Conservation (phyloP, 495 filamentous ascomycete species). For the Aspergillus haitiensis region DNA sequence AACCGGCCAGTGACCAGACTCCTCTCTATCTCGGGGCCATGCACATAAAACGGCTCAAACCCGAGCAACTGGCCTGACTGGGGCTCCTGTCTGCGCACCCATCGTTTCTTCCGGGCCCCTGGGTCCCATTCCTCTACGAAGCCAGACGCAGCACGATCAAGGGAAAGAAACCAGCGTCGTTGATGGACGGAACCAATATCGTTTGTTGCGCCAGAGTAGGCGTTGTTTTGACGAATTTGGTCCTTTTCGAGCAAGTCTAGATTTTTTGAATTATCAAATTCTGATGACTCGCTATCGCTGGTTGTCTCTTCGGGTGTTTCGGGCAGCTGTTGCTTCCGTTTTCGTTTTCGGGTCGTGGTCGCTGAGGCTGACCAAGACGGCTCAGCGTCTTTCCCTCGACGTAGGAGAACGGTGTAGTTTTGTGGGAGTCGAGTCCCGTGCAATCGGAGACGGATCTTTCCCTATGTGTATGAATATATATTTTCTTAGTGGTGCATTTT, state of each 20-base stretch:
- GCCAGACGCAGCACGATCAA: conserved; percentile 56
- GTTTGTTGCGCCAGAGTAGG: conserved; percentile 63
- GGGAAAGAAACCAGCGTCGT: conserved; percentile 59
- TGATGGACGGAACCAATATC: conserved; percentile 64
- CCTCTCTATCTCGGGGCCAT: conserved; percentile 55
- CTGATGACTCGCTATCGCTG: neutral
- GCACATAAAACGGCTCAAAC: conserved; percentile 60
- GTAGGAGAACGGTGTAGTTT: conserved; percentile 58
- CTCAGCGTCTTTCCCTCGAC: conserved; percentile 46
- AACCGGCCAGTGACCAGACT: conserved; percentile 63
- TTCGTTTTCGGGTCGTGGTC: conserved; percentile 33
- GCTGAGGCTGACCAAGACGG: conserved; percentile 32
- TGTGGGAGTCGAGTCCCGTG: conserved; percentile 58
- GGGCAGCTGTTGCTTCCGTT: neutral
- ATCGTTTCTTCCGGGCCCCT: conserved; percentile 27
- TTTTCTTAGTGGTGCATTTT: neutral
- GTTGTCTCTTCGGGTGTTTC: neutral
- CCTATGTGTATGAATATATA: conserved; percentile 22
- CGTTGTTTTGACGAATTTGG: conserved; percentile 60
- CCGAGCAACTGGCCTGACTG: conserved; percentile 26
- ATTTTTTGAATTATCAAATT: neutral
- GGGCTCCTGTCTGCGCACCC: conserved; percentile 23
- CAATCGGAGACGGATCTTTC: conserved; percentile 62
- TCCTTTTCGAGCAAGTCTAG: conserved; percentile 8
- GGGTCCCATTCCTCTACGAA: conserved; percentile 40